These are phyloP conservation scores for Lipomyces oligophaga DNA, from an alignment of 805 yeast genomes.

Conservation along the genomic window DNA sequence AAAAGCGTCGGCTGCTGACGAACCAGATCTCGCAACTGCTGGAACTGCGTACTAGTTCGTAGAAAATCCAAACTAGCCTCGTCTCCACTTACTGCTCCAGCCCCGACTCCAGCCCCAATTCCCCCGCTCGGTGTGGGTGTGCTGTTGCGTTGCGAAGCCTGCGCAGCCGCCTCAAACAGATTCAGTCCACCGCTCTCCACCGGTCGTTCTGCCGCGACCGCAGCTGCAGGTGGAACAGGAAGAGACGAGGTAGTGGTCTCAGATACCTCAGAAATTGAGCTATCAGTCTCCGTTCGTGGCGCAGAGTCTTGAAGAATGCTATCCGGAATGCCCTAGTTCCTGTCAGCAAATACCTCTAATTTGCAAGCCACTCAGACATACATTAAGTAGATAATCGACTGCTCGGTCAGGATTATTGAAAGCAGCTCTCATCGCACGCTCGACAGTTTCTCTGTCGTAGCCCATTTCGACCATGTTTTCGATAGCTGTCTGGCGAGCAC, in stretches of 20 bases:
- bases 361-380: not conserved
- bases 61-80: conserved; percentile 43
- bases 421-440: conserved; percentile 88
- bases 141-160: conserved; percentile 48
- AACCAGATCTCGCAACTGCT: conserved; percentile 69
- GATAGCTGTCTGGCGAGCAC: conserved; percentile 72
- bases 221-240: conserved; percentile 29
- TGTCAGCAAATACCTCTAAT: not conserved
- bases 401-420: conserved; percentile 98
- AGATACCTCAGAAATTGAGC: conserved; percentile 22
- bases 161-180: conserved; percentile 41
- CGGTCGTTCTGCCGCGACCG: conserved; percentile 36
- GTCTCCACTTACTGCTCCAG: too few species aligned
- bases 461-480: conserved; percentile 93
- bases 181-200: conserved; percentile 38
- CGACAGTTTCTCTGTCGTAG: conserved; percentile 80
- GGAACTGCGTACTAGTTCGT: conserved; percentile 40
- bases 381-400: conserved; percentile 82
- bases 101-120: conserved; percentile 39
- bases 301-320: conserved; percentile 39
- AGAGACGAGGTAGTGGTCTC: conserved; percentile 29
- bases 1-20: conserved; percentile 84
- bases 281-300: conserved; percentile 28
- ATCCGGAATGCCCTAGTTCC: conserved; percentile 66
- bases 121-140: conserved; percentile 52